Base-by-base conservation (phyloP, 1,284 basidiomycete species). In the Heterobasidion irregulare region DNA sequence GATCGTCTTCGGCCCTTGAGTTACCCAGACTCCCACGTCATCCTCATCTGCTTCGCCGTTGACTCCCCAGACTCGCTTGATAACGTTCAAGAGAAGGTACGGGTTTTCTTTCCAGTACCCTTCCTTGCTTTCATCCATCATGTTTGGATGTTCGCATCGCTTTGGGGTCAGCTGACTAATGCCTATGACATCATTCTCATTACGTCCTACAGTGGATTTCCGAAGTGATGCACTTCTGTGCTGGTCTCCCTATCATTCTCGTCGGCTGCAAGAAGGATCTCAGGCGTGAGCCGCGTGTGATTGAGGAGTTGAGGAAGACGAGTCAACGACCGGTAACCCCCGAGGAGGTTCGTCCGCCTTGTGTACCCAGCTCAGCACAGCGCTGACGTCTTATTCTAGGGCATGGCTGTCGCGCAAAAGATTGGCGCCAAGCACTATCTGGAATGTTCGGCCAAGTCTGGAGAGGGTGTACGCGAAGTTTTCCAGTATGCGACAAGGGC, bases 261-360 rank as follows among this genome's bases (percentile, higher is more conserved):
- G 84, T 90, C 62, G 86, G 84, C 16, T 88, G 84, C 76, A 90
- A 89, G 75, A 86, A 80, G 71, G 84, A 87, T 72, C 74, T 87
- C 50, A 75, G 84, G 61, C 73, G 77, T 56, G 82, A 86, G 68
- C 73, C 74, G 38, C 60, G 69, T 53, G 69, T 71, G 48, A 72
- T 80, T 54, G 80, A 83, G 62, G 79, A 84, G 66, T 72, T 86
- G 46, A 70, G 74, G 60, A 79, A 82, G 72, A 83, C 81, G 61
- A 80, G 76, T 59, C 81, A 84, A 67, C 74, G 77, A 62, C 82
- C 83, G 44, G 80, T 86, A 41, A 76, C 80, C 45, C 71, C 75
- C 41, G 77, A 78, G 58, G 78, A 79, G 74, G 77, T 77, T 52
- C 48, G 71, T 68, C 26, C 26, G 6, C 26, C 26, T 9, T 16